Conservation (phyloP, 169 alveolate genomes). For the Plasmodium reichenowi region DNA sequence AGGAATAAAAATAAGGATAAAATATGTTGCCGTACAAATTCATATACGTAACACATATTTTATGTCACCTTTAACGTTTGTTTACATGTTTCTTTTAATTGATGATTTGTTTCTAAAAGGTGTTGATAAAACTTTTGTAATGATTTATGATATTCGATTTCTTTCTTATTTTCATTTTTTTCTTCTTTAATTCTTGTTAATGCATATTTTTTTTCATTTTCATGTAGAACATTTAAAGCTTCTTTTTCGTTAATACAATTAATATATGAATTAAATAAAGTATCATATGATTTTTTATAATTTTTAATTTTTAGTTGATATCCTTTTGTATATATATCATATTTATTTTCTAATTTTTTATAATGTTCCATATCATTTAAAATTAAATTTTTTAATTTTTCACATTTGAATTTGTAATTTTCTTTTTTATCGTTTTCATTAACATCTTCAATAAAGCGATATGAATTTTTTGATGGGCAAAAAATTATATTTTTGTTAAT, state of each 20-base stretch:
- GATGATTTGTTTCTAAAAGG: slow-evolving; percentile 16
- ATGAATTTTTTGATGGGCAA: slow-evolving; percentile 73
- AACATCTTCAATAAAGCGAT: slow-evolving; percentile 27
- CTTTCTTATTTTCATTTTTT: slow-evolving; percentile 63
- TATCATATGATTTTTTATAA: slow-evolving; percentile 70
- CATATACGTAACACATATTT: background rate
- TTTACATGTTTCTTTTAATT: slow-evolving; percentile 6
- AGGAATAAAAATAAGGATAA: no score
- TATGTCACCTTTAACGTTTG: background rate
- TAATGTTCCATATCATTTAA: slow-evolving; percentile 33
- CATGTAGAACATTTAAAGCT: slow-evolving; percentile 38
- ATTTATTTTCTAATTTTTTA: slow-evolving; percentile 47
- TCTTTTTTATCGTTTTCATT: slow-evolving; percentile 59
- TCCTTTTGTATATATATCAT: slow-evolving; percentile 60
- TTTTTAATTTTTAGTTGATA: slow-evolving; percentile 55
- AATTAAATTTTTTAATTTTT: slow-evolving; percentile 31
- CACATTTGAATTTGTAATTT: slow-evolving; percentile 46
- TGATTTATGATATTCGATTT: slow-evolving; percentile 72
- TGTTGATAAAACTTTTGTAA: slow-evolving; percentile 75
- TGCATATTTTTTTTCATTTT: slow-evolving; percentile 59
- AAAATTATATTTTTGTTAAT: slow-evolving; percentile 45
- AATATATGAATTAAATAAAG: slow-evolving; percentile 21
- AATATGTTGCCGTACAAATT: no score
- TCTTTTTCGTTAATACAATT: slow-evolving; percentile 49
- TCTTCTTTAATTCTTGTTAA: slow-evolving; percentile 51